Evolutionary conservation across 768 basidiomycete genomes (phyloP).

Genomic region (Lentinus brumalis): DNA sequence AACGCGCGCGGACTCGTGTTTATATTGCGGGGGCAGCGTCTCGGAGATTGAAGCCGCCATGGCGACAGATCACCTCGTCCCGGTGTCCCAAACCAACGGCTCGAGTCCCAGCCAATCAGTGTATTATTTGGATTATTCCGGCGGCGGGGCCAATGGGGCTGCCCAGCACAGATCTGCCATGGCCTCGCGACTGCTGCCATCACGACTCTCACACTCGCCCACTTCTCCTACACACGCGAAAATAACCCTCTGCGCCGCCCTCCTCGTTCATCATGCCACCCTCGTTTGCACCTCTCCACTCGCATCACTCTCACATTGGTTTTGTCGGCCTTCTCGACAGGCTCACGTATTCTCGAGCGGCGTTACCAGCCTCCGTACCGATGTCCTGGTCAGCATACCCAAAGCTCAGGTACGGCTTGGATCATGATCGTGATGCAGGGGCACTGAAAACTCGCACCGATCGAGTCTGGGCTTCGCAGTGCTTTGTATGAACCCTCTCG

Average conservation of each 20-base stretch:
- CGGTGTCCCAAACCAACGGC: neutral
- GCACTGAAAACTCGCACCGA: no score
- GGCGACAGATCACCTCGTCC: constrained; percentile 22
- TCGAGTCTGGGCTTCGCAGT: no score
- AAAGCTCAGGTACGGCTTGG: neutral
- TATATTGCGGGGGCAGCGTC: constrained; percentile 15
- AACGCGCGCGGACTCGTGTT: constrained; percentile 3
- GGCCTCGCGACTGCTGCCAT: constrained; percentile 24
- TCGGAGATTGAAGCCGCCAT: constrained; percentile 22
- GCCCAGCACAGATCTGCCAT: neutral
- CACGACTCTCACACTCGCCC: constrained; percentile 12
- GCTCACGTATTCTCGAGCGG: neutral
- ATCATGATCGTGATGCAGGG: constrained; percentile 3
- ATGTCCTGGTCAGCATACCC: neutral
- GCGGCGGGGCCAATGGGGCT: neutral
- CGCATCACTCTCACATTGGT: constrained; percentile 4
- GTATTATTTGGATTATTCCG: neutral
- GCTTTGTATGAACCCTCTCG: no score
- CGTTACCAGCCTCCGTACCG: neutral
- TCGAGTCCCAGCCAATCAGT: neutral
- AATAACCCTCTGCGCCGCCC: constrained; percentile 3
- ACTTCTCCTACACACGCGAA: neutral
- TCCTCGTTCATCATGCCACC: constrained; percentile 12
- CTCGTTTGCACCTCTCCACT: constrained; percentile 11
- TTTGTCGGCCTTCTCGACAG: neutral